These are phyloP conservation scores for Linum trigynum DNA, from an alignment of 345 rosid genomes.

Conservation along the genomic window DNA sequence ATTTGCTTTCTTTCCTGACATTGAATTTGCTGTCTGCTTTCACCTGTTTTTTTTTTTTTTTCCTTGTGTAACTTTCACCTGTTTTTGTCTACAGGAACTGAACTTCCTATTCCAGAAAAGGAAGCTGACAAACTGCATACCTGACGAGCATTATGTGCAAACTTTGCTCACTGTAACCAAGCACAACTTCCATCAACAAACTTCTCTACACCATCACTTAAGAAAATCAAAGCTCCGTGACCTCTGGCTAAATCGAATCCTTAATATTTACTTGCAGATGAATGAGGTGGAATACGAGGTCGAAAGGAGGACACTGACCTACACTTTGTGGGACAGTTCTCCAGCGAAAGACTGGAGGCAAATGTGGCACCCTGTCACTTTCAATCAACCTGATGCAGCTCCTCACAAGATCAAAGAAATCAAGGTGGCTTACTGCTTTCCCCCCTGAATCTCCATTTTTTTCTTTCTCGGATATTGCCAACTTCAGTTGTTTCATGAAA, in stretches of 20 bases:
- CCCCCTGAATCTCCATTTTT: too few species aligned
- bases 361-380: constrained; percentile 20
- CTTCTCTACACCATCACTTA: not conserved
- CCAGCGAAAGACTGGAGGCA: not conserved
- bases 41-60: too few species aligned
- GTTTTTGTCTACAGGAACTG: not conserved
- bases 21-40: too few species aligned
- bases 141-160: constrained; percentile 26
- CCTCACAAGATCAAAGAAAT: constrained; percentile 11
- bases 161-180: constrained; percentile 20
- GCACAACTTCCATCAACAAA: too few species aligned
- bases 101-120: not conserved
- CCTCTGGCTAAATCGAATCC: not conserved
- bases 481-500: not conserved
- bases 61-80: not conserved
- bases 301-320: constrained; percentile 17
- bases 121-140: constrained; percentile 14
- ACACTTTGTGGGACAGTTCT: constrained; percentile 12
- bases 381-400: constrained; percentile 10
- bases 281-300: constrained; percentile 16
- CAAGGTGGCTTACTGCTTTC: constrained; percentile 2
- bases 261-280: constrained; percentile 1
- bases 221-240: not conserved
- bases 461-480: too few species aligned
- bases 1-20: too few species aligned